Base-by-base conservation (phyloP, 148 eudicot genomes). In the Rhododendron williamsianum region DNA sequence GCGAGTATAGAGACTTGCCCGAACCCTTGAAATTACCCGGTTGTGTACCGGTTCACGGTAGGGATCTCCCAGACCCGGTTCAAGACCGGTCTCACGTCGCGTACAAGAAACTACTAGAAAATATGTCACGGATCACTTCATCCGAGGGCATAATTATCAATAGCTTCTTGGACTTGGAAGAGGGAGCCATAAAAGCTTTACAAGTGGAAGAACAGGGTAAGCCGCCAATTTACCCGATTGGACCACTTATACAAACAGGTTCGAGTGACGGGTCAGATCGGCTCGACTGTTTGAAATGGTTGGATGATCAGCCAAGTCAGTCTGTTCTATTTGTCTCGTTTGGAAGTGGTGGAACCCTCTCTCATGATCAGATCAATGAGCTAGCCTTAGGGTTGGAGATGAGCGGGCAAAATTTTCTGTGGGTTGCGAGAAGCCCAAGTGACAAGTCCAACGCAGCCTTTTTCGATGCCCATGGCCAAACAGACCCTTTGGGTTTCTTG, bases 301-400 rank as follows among this genome's bases (percentile, higher is more conserved):
- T 92, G 63, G 89, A 92, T 51, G 71, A 71, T 41, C 94, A 93
- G 82, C 95, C 95, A 23, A 4, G 19, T 10, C 80, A 85, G 12
- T 93, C 93, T 1, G 93, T 93, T 19, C 27, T 93, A 56, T 91
- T 73, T 49, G 85, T 93, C 54, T 90, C 93, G 0, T 92, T 92
- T 83, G 94, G 95, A 23, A 93, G 95, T 80, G 95, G 92, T 19
- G 93, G 95, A 67, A 87, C 91, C 27, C 88, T 93, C 36, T 88
- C 93, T 1, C 41, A 27, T 60, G 88, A 88, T 1, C 95, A 93
- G 23, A 65, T 89, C 0, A 82, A 23, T 81, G 93, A 93, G 43
- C 74, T 91, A 9, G 95, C 95, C 33, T 21, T 85, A 67, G 95
- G 95, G 60, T 86, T 93, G 71, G 93, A 91, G 25, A 84, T 69